phyloP scores from a whole-genome alignment of 108 stramenopile genomes.

The Conticribra weissflogii region DNA sequence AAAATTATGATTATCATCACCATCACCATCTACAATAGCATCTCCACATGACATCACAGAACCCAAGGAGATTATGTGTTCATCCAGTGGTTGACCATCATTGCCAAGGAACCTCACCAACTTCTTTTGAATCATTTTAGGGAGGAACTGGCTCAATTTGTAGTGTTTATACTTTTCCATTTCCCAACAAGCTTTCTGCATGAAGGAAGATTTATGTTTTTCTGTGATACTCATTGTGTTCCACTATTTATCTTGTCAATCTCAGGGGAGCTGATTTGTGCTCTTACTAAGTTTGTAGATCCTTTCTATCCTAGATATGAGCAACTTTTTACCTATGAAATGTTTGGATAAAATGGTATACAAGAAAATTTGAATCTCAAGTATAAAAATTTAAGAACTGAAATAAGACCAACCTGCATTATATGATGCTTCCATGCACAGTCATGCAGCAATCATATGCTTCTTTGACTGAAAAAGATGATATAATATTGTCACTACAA shows the following conservation, averaged over 20 bases:
- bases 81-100: constrained; percentile 8
- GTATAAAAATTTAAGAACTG: too few species aligned
- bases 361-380: too few species aligned
- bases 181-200: background rate
- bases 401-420: constrained; percentile 6
- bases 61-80: constrained; percentile 4
- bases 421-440: constrained; percentile 20
- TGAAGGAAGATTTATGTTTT: constrained; percentile 1
- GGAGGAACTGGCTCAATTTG: constrained; percentile 1
- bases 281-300: too few species aligned
- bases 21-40: too few species aligned
- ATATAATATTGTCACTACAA: constrained; percentile 20
- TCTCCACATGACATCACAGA: too few species aligned
- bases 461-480: constrained; percentile 13
- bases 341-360: too few species aligned
- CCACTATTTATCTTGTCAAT: too few species aligned
- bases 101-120: constrained; percentile 11
- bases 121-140: constrained; percentile 5
- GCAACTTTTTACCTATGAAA: too few species aligned
- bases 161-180: background rate
- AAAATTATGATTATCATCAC: too few species aligned
- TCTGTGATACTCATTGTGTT: too few species aligned
- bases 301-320: too few species aligned
- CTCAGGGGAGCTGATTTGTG: too few species aligned
- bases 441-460: constrained; percentile 13